Conservation (phyloP, 768 basidiomycete species). For the Pisolithus orientalis region DNA sequence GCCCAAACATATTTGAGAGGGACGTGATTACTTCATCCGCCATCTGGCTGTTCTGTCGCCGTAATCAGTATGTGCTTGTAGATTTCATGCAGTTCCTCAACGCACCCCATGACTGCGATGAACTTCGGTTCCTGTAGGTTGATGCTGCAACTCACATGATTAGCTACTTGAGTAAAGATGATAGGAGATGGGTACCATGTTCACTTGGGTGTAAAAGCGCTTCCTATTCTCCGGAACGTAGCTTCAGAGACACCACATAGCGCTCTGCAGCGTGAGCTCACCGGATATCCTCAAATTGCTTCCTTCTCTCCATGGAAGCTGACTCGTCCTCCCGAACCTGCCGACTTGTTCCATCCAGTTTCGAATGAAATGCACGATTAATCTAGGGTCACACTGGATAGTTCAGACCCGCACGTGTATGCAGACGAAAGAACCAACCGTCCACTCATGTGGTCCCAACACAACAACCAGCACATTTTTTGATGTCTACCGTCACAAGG, state of each 20-base stretch:
- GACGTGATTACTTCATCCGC: background rate
- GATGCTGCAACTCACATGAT: background rate
- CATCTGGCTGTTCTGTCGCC: background rate
- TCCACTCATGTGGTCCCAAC: too few species aligned
- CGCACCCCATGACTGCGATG: background rate
- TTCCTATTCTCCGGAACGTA: background rate
- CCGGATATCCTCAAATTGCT: too few species aligned
- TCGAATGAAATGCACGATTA: too few species aligned
- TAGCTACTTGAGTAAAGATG: background rate
- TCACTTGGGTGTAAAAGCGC: background rate
- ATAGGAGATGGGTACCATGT: background rate
- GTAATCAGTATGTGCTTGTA: background rate
- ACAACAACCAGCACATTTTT: too few species aligned
- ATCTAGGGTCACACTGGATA: too few species aligned
- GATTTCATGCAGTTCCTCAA: background rate
- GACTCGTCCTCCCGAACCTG: too few species aligned
- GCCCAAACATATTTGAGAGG: background rate
- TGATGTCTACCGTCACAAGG: too few species aligned
- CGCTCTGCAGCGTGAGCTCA: too few species aligned
- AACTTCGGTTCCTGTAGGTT: background rate
- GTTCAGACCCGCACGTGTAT: too few species aligned
- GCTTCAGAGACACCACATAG: background rate
- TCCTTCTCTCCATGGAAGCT: background rate
- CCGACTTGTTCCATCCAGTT: too few species aligned
- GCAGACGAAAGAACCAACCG: too few species aligned